Base-by-base conservation (phyloP, 768 basidiomycete species). In the Hygrocybe punicea region DNA sequence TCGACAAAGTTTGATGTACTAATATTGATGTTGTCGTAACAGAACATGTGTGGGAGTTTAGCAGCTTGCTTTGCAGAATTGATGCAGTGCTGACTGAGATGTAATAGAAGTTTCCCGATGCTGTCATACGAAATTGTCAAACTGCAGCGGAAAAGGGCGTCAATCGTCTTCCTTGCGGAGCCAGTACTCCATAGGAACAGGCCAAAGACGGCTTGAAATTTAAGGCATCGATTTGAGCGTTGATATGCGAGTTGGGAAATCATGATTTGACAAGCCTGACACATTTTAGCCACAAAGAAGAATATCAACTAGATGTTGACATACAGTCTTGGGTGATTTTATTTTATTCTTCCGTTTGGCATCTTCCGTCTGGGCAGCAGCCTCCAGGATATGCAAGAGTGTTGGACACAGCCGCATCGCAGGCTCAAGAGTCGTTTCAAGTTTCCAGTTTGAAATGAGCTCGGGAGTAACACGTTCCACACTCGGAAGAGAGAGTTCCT, bases 1-100 rank as follows among this genome's bases (percentile, higher is more conserved):
- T 75, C 71, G 21, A 72, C 60, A 42, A 60, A 64, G n/a, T 67
- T 73, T 2, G 72, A 73, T 1, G 61, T 66, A 0, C 56, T 63
- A 21, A 70, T 49, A 36, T 72, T 69, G 48, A 71, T 62, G 39
- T 73, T 74, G 47, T 57, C 58, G 47, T 58, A 59, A 35, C 36
- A 21, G 46, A 57, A 39, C 34, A 53, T 34, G n/a, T 62, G 56
- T 1, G 37, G 40, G 2, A 45, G 21, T 1, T 8, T 16, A 0
- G 37, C 34, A 17, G 51, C 37, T 5, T 52, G 19, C 4, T 33
- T 45, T 6, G 59, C 53, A 2, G 29, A 21, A 0, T 3, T 2
- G 11, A 56, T 49, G 33, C 53, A 60, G n/a, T 45, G 24, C 10
- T 40, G 10, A 1, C 46, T n/a, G 9, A 58, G 11, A 5, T 34